Base-by-base conservation (phyloP, 2,329 filamentous ascomycete genomes). In the Balansia obtecta region DNA sequence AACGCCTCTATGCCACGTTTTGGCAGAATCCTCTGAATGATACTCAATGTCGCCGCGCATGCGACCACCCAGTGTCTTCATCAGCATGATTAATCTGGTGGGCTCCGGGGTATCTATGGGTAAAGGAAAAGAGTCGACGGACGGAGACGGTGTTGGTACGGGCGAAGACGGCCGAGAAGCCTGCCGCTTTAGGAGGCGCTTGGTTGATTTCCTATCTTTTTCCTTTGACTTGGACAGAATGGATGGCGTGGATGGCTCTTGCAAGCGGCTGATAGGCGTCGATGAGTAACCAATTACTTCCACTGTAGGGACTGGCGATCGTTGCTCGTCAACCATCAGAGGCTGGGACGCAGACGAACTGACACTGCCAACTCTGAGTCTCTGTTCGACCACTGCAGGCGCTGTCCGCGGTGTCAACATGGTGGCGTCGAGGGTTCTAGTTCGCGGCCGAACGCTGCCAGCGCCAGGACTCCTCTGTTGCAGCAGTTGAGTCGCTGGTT, bases 41-140 rank as follows among this genome's bases (percentile, higher is more conserved):
- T 87, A 91, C 55, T 87, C 83, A 32, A 89, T 73, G 56, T 84
- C 81, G 50, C 87, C 87, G 58, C 82, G 82, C 86, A 91, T 93
- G 56, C 82, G 78, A 30, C 88, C 87, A 60, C 83, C 85, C 7
- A 88, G 70, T 22, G 77, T 82, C 63, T 83, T 86, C 86, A 93
- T 91, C 53, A 93, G 68, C 58, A 80, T 74, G 49, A 89, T 69
- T 27, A 91, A 76, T 60, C 81, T 85, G 57, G 83, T 83, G 39
- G 84, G 80, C 65, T 89, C 83, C 18, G 78, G 75, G 4, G 81
- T 82, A 37, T 77, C 75, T 46, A 84, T 70, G 3, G 81, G 80
- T 22, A 76, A 64, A 2, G 76, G 74, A 2, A 83, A 63, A 5
- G 79, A 80, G 61, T 83, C 80, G 52, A 82, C 71, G 4, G 75